These are phyloP conservation scores for Antrodiella citrinella DNA, from an alignment of 768 basidiomycete genomes.

Conservation along the genomic window DNA sequence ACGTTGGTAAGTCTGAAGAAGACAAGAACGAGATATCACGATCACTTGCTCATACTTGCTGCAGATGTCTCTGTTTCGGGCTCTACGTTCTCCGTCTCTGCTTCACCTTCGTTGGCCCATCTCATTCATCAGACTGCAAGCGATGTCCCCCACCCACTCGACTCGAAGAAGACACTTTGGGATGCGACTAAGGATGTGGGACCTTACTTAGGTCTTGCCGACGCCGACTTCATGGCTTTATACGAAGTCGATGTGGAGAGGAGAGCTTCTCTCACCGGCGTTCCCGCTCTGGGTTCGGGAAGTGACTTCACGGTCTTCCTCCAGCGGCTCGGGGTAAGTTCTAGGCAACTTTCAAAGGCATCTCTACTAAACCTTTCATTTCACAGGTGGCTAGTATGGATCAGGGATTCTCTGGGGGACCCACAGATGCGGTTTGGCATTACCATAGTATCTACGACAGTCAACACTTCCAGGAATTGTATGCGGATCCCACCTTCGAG, in stretches of 20 bases:
- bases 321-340: conserved; percentile 61
- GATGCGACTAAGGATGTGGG: conserved; percentile 62
- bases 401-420: conserved; percentile 28
- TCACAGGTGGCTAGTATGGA: conserved; percentile 27
- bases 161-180: conserved; percentile 63
- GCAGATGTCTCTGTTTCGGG: conserved; percentile 60
- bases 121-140: conserved; percentile 61
- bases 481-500: conserved; percentile 56
- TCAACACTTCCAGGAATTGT: conserved; percentile 50
- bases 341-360: no score
- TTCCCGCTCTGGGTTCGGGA: conserved; percentile 70
- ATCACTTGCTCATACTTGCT: conserved; percentile 1
- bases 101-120: conserved; percentile 78
- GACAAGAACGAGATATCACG: conserved; percentile 1
- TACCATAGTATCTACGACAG: conserved; percentile 57
- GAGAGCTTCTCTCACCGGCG: conserved; percentile 26
- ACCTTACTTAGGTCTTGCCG: conserved; percentile 35
- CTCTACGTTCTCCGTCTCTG: conserved; percentile 46
- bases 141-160: conserved; percentile 67
- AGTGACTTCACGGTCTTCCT: conserved; percentile 92
- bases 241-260: conserved; percentile 29
- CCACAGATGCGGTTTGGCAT: conserved; percentile 46
- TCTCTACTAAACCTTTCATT: no score
- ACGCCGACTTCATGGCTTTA: conserved; percentile 33
- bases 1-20: conserved; percentile 40